Evolutionary conservation across 139 green algal genomes (phyloP).

Genomic region (Deuterostichococcus epilithicus): DNA sequence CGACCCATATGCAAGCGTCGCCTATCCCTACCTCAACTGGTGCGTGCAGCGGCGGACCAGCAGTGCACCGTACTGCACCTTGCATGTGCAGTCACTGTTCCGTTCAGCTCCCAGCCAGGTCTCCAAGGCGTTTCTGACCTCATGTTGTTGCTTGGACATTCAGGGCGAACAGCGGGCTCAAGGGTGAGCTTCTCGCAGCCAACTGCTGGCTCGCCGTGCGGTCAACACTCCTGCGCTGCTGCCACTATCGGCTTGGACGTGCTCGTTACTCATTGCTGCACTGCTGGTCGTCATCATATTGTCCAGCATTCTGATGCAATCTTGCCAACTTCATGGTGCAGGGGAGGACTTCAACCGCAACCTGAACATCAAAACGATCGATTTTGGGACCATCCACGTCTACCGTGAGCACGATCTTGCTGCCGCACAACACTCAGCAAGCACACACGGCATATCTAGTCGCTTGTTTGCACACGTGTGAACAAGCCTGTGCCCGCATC

Average conservation of each 20-base stretch:
- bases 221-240: background rate
- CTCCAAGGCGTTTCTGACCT: background rate
- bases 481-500: too few species aligned
- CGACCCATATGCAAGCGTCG: background rate
- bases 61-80: background rate
- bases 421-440: too few species aligned
- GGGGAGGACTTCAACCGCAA: conserved; percentile 3
- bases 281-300: too few species aligned
- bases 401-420: too few species aligned
- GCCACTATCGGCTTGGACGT: too few species aligned
- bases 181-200: background rate
- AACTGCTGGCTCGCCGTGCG: too few species aligned
- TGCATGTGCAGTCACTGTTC: too few species aligned
- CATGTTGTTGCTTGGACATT: background rate
- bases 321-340: background rate
- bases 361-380: conserved; percentile 1
- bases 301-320: too few species aligned
- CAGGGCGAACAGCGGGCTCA: conserved; percentile 1
- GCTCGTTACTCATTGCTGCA: too few species aligned
- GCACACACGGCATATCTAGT: too few species aligned
- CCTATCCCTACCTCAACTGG: background rate
- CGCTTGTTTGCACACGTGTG: too few species aligned
- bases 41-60: background rate
- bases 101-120: background rate
- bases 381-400: conserved; percentile 23